Evolutionary conservation across 495 filamentous ascomycete genomes (phyloP), one percentile per base, ranked within the genome.

Genomic region (Acidiella bohemica): DNA sequence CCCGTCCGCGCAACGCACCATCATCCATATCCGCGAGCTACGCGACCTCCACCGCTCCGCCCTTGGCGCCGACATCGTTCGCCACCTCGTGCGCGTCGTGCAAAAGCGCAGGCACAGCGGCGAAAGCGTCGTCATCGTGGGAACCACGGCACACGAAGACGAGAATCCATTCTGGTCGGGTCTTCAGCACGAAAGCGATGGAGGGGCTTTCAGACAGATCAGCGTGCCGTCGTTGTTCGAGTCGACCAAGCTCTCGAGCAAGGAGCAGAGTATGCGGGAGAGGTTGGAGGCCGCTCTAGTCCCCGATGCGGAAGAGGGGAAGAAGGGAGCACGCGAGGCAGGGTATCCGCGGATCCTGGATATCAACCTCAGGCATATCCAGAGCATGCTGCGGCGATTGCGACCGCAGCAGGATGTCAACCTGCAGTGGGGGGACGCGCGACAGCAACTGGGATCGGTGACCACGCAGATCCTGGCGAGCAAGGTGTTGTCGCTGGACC

Each of bases 1-100:
- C 22, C 20, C 18, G 9, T 5, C 33, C 5, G 29, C 44, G 11
- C 29, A 23, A n/a, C 38, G 45, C 23, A 42, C 58, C 11, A 83
- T 95, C 42, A 62, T 97, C 7, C 79, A 85, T 34, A 59, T 96
- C 8, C 73, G 78, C 49, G 86, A 94, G 53, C 84, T 84, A 51
- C 72, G 73, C 19, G 81, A 90, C 30, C 65, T 95, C 10, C 71
- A 67, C 47, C 61, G 63, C 37, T 75, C 80, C 1, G 53, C 64
- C 7, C 69, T 76, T 14, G 79, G 82, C n/a, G 55, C 68, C 0
- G 67, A 64, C 21, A 65, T 90, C 17, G 55, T 95, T 4, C 54
- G 52, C 18, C 71, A 75, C 32, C 59, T 97, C 7, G 74, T 79
- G 32, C 67, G 75, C 42, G 64, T 77, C n/a, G 75, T 92, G 20